Evolutionary conservation across 208 protist genomes (phyloP).

Genomic region (Trypanosoma mega): DNA sequence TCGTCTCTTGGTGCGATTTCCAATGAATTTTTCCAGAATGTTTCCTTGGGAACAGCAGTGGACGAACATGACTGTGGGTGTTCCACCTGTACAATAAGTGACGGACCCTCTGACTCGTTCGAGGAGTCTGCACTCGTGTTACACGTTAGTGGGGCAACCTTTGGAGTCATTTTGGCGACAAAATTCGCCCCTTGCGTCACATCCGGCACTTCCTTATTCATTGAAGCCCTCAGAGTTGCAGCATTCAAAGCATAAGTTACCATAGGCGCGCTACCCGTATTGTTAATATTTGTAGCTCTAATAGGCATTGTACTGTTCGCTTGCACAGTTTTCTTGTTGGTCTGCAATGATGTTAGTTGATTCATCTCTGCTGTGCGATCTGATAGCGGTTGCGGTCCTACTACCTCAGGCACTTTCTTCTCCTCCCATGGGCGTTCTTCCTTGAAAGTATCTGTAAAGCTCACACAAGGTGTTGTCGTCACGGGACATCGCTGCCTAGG

Average conservation of each 20-base stretch:
- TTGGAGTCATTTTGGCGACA: too few relatives aligned
- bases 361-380: constrained; percentile 20
- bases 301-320: background rate
- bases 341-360: background rate
- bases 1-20: background rate
- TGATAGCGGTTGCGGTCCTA: background rate
- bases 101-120: constrained; percentile 11
- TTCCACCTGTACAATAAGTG: constrained; percentile 19
- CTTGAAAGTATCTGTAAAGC: too few relatives aligned
- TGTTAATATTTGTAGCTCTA: too few relatives aligned
- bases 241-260: background rate
- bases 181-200: too few relatives aligned
- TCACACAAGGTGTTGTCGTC: too few relatives aligned
- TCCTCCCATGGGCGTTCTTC: too few relatives aligned
- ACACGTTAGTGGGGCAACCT: background rate
- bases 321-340: background rate
- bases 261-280: too few relatives aligned
- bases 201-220: too few relatives aligned
- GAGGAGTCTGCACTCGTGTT: constrained; percentile 9
- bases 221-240: background rate
- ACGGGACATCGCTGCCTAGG: too few relatives aligned
- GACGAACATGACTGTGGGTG: background rate
- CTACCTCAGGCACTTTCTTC: background rate
- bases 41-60: background rate
- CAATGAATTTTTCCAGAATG: background rate